Conservation (phyloP, 2,329 filamentous ascomycete genomes). For the Cercospora canescens region DNA sequence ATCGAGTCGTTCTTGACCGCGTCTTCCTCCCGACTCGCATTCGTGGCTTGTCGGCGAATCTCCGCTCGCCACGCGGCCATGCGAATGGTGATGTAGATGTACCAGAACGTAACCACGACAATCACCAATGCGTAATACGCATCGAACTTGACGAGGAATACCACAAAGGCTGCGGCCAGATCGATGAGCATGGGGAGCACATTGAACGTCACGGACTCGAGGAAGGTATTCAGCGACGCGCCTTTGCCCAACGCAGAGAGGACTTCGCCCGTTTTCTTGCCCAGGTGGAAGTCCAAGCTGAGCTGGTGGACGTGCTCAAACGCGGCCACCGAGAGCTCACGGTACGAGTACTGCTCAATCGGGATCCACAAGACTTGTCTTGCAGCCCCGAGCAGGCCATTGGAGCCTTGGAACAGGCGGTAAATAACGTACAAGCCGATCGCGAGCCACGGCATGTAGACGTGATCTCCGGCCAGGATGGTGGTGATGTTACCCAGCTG, state of each 20-base stretch:
- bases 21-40: slow-evolving; percentile 90
- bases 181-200: slow-evolving; percentile 94
- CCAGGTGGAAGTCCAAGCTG: slow-evolving; percentile 93
- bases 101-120: slow-evolving; percentile 88
- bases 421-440: slow-evolving; percentile 76
- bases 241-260: slow-evolving; percentile 95
- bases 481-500: slow-evolving; percentile 82
- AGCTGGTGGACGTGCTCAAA: slow-evolving; percentile 97
- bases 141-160: slow-evolving; percentile 77
- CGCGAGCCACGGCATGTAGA: slow-evolving; percentile 67
- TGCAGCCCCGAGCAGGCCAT: slow-evolving; percentile 80
- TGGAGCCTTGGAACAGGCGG: slow-evolving; percentile 82
- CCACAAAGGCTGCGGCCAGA: slow-evolving; percentile 78
- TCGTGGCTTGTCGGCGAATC: slow-evolving; percentile 90
- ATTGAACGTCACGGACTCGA: slow-evolving; percentile 95
- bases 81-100: slow-evolving; percentile 93
- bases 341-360: slow-evolving; percentile 94
- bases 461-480: slow-evolving; percentile 60
- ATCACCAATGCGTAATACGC: slow-evolving; percentile 89
- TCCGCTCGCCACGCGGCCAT: slow-evolving; percentile 93
- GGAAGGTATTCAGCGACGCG: slow-evolving; percentile 90
- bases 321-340: slow-evolving; percentile 87
- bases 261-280: slow-evolving; percentile 95
- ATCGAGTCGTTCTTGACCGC: slow-evolving; percentile 99
- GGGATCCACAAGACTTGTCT: slow-evolving; percentile 92